Conservation (phyloP, 768 basidiomycete species). For the Tulasnella sp. region DNA sequence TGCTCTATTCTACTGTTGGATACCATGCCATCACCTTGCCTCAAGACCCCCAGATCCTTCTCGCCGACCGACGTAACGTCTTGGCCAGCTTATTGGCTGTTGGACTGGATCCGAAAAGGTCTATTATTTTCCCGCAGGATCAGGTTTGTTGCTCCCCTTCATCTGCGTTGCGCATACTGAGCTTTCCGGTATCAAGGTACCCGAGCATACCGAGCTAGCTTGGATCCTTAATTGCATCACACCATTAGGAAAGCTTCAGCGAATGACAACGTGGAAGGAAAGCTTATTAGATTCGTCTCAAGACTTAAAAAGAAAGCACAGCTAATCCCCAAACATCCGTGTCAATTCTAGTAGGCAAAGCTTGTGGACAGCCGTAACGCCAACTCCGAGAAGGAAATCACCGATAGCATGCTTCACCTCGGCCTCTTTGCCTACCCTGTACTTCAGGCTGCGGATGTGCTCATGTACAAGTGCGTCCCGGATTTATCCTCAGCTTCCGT, state of each 20-base stretch:
- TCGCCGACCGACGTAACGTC: slow-evolving; percentile 47
- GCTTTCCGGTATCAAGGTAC: too few species aligned
- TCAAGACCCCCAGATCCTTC: slow-evolving; percentile 60
- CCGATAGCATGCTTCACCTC: slow-evolving; percentile 70
- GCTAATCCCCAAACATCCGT: too few species aligned
- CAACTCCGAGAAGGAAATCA: slow-evolving; percentile 61
- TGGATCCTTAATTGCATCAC: slow-evolving; percentile 86
- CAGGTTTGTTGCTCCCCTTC: slow-evolving; percentile 42
- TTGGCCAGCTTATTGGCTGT: slow-evolving; percentile 75
- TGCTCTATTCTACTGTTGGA: slow-evolving; percentile 83
- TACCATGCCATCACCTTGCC: slow-evolving; percentile 92
- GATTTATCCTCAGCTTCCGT: too few species aligned
- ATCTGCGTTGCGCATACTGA: too few species aligned
- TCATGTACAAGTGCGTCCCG: slow-evolving; percentile 79
- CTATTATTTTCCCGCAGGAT: slow-evolving; percentile 79
- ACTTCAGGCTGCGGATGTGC: slow-evolving; percentile 86
- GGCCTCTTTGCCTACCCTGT: slow-evolving; percentile 90
- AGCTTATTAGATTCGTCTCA: slow-evolving; percentile 16
- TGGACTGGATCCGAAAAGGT: slow-evolving; percentile 68
- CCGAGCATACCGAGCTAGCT: slow-evolving; percentile 71
- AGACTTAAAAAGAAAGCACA: too few species aligned
- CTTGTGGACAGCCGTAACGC: slow-evolving; percentile 66
- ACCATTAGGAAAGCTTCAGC: slow-evolving; percentile 65
- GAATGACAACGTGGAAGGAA: slow-evolving; percentile 97
- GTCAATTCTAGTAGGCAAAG: slow-evolving; percentile 63